Evolutionary conservation across 768 basidiomycete genomes (phyloP).

Genomic region (Termitomyces sp.): DNA sequence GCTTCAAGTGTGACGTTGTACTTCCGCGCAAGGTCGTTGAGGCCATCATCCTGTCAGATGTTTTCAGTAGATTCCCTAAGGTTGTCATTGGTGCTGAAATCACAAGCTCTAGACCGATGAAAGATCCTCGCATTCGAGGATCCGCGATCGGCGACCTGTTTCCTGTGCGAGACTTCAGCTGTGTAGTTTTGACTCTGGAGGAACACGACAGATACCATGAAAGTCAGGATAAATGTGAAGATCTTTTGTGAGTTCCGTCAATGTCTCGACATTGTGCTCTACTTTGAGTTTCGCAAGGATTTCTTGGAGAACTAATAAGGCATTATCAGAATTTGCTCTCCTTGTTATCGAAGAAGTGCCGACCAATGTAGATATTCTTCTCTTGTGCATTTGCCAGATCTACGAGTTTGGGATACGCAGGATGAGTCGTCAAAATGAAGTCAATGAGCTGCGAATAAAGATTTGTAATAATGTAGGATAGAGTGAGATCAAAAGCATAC

Average conservation of each 20-base stretch:
- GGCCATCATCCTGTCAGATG: conserved; percentile 49
- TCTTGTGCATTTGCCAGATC: conserved; percentile 53
- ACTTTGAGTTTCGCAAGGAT: conserved; percentile 59
- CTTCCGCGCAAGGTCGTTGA: conserved; percentile 81
- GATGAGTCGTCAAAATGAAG: conserved; percentile 90
- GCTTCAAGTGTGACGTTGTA: conserved; percentile 90
- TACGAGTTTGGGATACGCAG: conserved; percentile 69
- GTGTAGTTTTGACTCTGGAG: not conserved
- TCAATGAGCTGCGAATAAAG: conserved; percentile 68
- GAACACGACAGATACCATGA: conserved; percentile 49
- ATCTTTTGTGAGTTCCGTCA: conserved; percentile 85
- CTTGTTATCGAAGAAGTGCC: conserved; percentile 4
- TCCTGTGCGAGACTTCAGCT: conserved; percentile 38
- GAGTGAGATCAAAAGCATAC: conserved; percentile 25
- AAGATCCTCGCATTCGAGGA: conserved; percentile 89
- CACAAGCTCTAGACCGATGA: conserved; percentile 80
- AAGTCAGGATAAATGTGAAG: conserved; percentile 95
- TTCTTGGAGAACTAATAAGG: conserved; percentile 58
- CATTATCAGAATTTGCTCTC: not conserved
- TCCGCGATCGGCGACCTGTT: conserved; percentile 97
- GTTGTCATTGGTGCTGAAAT: conserved; percentile 7
- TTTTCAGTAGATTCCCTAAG: not conserved
- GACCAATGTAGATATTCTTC: conserved; percentile 55
- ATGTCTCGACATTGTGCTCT: conserved; percentile 48
- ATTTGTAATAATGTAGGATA: not conserved